Evolutionary conservation across 1,139 yeast species (phyloP).

Genomic region (Debaryomyces sp.): DNA sequence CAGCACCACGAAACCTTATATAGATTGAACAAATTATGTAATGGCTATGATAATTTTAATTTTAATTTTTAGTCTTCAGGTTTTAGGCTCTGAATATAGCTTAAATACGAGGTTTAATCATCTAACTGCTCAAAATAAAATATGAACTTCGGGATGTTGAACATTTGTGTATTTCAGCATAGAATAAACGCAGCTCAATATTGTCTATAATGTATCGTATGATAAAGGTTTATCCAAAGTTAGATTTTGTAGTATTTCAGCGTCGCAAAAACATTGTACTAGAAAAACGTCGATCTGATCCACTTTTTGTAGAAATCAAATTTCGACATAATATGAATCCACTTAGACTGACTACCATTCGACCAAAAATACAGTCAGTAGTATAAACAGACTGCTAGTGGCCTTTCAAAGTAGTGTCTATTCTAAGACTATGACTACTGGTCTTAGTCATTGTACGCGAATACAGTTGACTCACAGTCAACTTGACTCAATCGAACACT

Average conservation of each 20-base stretch:
- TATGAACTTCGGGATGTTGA: neutral
- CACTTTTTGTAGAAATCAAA: too few species aligned
- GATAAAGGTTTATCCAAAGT: neutral
- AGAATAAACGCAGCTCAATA: neutral
- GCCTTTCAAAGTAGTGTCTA: neutral
- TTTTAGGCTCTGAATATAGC: neutral
- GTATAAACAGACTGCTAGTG: neutral
- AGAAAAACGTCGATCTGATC: too few species aligned
- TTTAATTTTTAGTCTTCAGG: neutral
- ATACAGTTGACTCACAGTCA: neutral
- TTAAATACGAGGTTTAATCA: neutral
- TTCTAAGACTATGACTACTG: neutral
- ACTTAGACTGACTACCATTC: neutral
- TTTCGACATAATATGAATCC: neutral
- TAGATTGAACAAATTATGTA: constrained; percentile 7
- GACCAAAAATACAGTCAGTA: neutral
- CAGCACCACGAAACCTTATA: constrained; percentile 16
- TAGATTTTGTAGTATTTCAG: neutral
- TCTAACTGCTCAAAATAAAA: neutral
- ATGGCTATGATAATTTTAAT: neutral
- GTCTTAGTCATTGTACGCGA: constrained; percentile 2
- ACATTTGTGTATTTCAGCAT: neutral
- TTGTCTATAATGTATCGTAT: neutral
- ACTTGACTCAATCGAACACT: neutral
- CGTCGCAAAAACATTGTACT: too few species aligned